Conservation (phyloP, 2,329 filamentous ascomycete species). For the Diplodia intermedia region DNA sequence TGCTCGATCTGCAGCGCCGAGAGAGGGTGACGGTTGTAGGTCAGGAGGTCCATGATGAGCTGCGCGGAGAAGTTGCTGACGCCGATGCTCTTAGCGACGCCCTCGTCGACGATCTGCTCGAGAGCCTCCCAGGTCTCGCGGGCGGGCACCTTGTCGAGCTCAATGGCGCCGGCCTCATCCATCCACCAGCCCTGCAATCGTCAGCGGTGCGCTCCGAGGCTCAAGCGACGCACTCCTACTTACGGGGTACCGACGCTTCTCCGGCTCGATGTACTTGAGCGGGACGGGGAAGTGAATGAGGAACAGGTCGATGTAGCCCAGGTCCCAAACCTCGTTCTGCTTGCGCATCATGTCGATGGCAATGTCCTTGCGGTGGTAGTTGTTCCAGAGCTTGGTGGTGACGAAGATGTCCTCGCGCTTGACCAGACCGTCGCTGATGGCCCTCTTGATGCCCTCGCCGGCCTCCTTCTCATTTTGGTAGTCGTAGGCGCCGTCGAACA, state of each 20-base stretch:
- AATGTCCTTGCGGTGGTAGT: slow-evolving; percentile 81
- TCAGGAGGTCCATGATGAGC: slow-evolving; percentile 78
- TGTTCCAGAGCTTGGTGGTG: slow-evolving; percentile 92
- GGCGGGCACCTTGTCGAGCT: slow-evolving; percentile 72
- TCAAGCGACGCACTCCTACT: slow-evolving; percentile 10
- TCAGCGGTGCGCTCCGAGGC: not conserved
- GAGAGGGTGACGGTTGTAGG: slow-evolving; percentile 76
- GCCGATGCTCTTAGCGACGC: slow-evolving; percentile 76
- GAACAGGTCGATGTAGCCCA: slow-evolving; percentile 92
- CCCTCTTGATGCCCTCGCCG: slow-evolving; percentile 77
- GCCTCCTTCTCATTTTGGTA: slow-evolving; percentile 84
- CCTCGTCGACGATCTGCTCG: slow-evolving; percentile 74
- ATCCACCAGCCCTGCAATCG: slow-evolving; percentile 55
- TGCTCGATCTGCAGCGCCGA: slow-evolving; percentile 87
- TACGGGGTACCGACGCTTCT: slow-evolving; percentile 38
- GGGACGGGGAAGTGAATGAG: slow-evolving; percentile 89
- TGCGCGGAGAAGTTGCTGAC: slow-evolving; percentile 83
- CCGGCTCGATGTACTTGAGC: slow-evolving; percentile 82
- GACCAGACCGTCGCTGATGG: slow-evolving; percentile 80
- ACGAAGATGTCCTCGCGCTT: slow-evolving; percentile 90
- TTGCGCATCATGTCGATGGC: slow-evolving; percentile 78
- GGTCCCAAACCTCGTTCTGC: slow-evolving; percentile 77
- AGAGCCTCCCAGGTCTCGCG: slow-evolving; percentile 84
- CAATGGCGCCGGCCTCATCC: slow-evolving; percentile 66
- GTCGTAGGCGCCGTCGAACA: slow-evolving; percentile 58